These are phyloP conservation scores for Xylariaceae sp. DNA, from an alignment of 2,329 filamentous ascomycete species.

Conservation along the genomic window DNA sequence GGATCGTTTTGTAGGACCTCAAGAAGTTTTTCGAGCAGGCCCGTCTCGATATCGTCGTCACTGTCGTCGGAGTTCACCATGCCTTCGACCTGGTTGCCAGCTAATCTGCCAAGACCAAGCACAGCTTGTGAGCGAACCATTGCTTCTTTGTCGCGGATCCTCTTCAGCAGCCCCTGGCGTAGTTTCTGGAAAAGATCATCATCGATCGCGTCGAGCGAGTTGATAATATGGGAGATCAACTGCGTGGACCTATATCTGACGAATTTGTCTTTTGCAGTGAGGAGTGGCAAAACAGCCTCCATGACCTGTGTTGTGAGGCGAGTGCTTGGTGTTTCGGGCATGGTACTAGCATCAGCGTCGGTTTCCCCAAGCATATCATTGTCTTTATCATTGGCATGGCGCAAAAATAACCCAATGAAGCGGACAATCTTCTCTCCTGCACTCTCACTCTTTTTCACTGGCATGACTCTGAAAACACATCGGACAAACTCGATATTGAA, in stretches of 20 bases:
- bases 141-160: slow-evolving; percentile 89
- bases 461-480: slow-evolving; percentile 76
- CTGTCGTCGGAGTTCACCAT: slow-evolving; percentile 67
- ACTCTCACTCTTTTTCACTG: slow-evolving; percentile 85
- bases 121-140: slow-evolving; percentile 91
- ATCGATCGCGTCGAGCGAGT: slow-evolving; percentile 86
- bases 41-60: slow-evolving; percentile 62
- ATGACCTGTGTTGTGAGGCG: slow-evolving; percentile 74
- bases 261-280: slow-evolving; percentile 85
- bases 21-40: slow-evolving; percentile 76
- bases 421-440: slow-evolving; percentile 82
- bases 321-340: slow-evolving; percentile 79
- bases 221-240: slow-evolving; percentile 84
- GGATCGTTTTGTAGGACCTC: slow-evolving; percentile 91
- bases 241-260: slow-evolving; percentile 88
- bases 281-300: slow-evolving; percentile 67
- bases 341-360: slow-evolving; percentile 63
- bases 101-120: slow-evolving; percentile 79
- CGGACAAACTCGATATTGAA: slow-evolving; percentile 85
- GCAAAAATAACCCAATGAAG: slow-evolving; percentile 84
- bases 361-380: slow-evolving; percentile 62
- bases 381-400: slow-evolving; percentile 66
- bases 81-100: slow-evolving; percentile 71
- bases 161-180: slow-evolving; percentile 72
- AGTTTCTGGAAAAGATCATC: slow-evolving; percentile 85